A percentile compares a stretch with the other conserved stretches of the same genome.
Evolutionary conservation across 768 basidiomycete species (phyloP).

Genomic region (Flagelloscypha sp.): DNA sequence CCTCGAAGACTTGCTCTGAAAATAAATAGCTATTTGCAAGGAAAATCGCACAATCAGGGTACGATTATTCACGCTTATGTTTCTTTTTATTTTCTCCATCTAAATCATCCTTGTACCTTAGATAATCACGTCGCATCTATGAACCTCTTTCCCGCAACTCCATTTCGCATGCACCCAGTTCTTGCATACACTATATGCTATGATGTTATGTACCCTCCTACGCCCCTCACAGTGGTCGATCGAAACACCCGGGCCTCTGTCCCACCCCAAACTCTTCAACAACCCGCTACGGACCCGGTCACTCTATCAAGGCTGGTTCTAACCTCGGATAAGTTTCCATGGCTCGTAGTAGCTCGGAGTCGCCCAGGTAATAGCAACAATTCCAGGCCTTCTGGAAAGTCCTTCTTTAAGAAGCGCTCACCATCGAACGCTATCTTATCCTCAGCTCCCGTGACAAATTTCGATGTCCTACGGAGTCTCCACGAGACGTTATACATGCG

Average conservation of each 20-base stretch:
- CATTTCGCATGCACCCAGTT: conserved; percentile 41
- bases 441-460: conserved; percentile 30
- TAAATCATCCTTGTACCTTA: too few species aligned
- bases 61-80: too few species aligned
- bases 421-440: too few species aligned
- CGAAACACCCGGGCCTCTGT: conserved; percentile 36
- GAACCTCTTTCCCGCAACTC: too few species aligned
- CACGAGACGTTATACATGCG: conserved; percentile 35
- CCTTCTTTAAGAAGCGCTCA: too few species aligned
- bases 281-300: conserved; percentile 44
- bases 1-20: too few species aligned
- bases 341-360: conserved; percentile 33
- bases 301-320: conserved; percentile 34
- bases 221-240: conserved; percentile 44
- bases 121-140: too few species aligned
- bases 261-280: conserved; percentile 36
- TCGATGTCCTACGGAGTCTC: conserved; percentile 38
- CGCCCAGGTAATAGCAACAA: conserved; percentile 17
- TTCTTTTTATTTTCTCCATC: conserved; percentile 6
- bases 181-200: conserved; percentile 39
- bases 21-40: too few species aligned
- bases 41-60: too few species aligned
- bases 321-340: conserved; percentile 40
- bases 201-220: conserved; percentile 38
- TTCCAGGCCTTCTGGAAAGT: conserved; percentile 13